Evolutionary conservation across 495 filamentous ascomycete species (phyloP).

Genomic region (Neurospora intermedia): DNA sequence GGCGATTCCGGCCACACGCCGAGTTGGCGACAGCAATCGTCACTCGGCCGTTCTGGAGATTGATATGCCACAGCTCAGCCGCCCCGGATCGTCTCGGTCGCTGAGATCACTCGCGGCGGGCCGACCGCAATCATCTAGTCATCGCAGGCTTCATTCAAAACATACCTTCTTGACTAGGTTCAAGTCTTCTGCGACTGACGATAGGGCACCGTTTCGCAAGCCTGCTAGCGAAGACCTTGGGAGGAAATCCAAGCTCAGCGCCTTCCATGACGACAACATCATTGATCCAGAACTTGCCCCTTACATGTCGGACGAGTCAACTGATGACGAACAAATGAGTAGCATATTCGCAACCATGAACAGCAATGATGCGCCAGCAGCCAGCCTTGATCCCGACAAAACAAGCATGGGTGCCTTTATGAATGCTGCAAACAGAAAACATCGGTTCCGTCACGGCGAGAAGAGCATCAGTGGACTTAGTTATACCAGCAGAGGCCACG

Average conservation of each 20-base stretch:
- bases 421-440: slow-evolving; percentile 53
- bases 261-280: slow-evolving; percentile 95
- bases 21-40: slow-evolving; percentile 70
- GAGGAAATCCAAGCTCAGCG: slow-evolving; percentile 59
- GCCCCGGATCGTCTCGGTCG: slow-evolving; percentile 89
- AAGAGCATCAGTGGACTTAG: slow-evolving; percentile 54
- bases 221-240: slow-evolving; percentile 51
- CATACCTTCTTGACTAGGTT: slow-evolving; percentile 63
- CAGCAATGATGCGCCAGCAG: slow-evolving; percentile 29
- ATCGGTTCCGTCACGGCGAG: slow-evolving; percentile 61
- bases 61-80: slow-evolving; percentile 53
- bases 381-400: slow-evolving; percentile 37
- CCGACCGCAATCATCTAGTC: slow-evolving; percentile 62
- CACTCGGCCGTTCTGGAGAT: slow-evolving; percentile 89
- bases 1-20: slow-evolving; percentile 80
- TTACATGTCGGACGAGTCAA: slow-evolving; percentile 91
- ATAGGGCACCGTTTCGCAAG: slow-evolving; percentile 84
- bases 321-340: slow-evolving; percentile 82
- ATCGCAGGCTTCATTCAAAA: slow-evolving; percentile 78
- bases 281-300: slow-evolving; percentile 94
- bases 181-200: slow-evolving; percentile 36
- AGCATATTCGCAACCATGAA: slow-evolving; percentile 69
- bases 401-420: slow-evolving; percentile 42
- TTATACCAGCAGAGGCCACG: slow-evolving; percentile 43
- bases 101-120: slow-evolving; percentile 60